Percentiles rank a stretch among this genome's conserved stretches.
Conservation (phyloP, 1,284 basidiomycete species). For the Mycena citricolor region DNA sequence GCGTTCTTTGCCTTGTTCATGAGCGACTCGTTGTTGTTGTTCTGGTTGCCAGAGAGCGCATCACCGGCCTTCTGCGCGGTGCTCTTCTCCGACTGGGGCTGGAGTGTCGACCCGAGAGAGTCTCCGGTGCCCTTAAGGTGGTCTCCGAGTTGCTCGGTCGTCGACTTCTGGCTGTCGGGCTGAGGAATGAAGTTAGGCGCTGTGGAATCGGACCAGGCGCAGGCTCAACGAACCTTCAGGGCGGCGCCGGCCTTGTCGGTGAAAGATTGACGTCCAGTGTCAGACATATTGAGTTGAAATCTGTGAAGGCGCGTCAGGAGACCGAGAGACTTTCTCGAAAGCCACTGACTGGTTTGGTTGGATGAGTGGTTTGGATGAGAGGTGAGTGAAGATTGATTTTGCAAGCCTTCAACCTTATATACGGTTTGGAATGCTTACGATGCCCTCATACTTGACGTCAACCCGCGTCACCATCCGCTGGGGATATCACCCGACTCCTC, state of each 20-base stretch:
- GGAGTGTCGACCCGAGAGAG: conserved; percentile 39
- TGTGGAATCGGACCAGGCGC: background rate
- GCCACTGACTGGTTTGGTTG: background rate
- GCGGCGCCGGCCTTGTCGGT: conserved; percentile 50
- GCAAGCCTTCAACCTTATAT: background rate
- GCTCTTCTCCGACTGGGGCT: conserved; percentile 50
- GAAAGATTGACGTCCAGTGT: conserved; percentile 48
- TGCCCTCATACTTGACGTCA: too few species aligned
- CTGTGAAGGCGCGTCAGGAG: background rate
- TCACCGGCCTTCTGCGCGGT: conserved; percentile 44
- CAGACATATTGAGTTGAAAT: conserved; percentile 39
- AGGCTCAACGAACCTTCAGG: conserved; percentile 41
- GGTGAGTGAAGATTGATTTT: background rate
- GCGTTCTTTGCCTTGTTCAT: conserved; percentile 52
- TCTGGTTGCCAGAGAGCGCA: conserved; percentile 40
- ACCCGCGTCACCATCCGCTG: too few species aligned
- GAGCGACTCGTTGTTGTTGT: conserved; percentile 37
- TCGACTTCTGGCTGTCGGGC: conserved; percentile 58
- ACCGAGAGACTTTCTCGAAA: too few species aligned
- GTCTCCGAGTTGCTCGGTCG: conserved; percentile 55
- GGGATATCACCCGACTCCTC: too few species aligned
- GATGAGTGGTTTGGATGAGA: background rate
- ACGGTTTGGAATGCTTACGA: background rate
- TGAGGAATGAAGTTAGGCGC: conserved; percentile 22
- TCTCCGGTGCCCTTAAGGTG: conserved; percentile 46